Evolutionary conservation across 768 basidiomycete species (phyloP), one percentile per base, ranked within the genome.

Genomic region (Podaxis sp.): DNA sequence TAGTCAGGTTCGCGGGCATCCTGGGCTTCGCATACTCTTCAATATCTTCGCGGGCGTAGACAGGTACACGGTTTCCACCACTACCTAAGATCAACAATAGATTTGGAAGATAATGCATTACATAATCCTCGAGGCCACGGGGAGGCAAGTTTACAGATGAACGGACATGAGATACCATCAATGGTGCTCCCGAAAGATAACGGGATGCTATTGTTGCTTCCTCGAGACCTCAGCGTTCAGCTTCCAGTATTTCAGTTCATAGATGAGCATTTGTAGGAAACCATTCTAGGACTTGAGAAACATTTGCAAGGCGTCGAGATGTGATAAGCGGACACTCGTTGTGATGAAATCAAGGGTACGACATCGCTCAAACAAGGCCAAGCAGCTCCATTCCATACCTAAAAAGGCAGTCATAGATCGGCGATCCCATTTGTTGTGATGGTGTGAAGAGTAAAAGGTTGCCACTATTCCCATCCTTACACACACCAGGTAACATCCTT

Each of bases 1-100:
- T 82, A 69, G 82, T 84, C 63, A 80, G 77, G 72, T 84, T 55
- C 41, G 47, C 29, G 29, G 43, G 15, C 43, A 46, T 46, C 15
- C 17, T 46, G 43, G 43, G 6, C n/a, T 46, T 46, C 17, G 43
- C 43, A 33, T 33, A 33, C 29, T 33, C 29, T 33, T 29, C 29
- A n/a, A n/a, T 19, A 46, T 7, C 43, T 46, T 46, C 22, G 15
- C 38, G n/a, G 55, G 38, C 22, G 38, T 24, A 41, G 40, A 38
- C n/a, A 27, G 54, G 37, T 40, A 13, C 17, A 56, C 15, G 24
- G 41, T 43, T 43, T 57, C 56, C 36, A 33, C 24, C 24, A 25
- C 54, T 11, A 22, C 19, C 17, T 24, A 52, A 50, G 17, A 54
- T 36, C 52, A 25, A 29, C 29, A 29, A 29, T 29, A 29, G 29